Base-by-base conservation (phyloP, 108 stramenopile genomes). In the Hondaea fermentalgiana region DNA sequence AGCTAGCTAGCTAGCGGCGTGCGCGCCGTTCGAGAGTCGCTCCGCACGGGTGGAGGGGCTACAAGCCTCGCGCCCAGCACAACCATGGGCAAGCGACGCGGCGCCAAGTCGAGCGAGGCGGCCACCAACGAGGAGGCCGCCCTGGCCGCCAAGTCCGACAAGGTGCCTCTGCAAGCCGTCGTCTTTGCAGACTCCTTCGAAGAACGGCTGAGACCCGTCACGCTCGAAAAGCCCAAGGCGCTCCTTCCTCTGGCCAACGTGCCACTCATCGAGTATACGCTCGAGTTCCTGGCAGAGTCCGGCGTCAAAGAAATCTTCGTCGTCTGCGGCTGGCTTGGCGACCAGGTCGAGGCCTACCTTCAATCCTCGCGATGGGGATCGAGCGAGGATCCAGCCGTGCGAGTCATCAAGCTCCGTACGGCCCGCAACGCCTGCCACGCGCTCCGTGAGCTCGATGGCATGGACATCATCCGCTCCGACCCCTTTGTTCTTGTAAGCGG, bases 171-270 rank as follows among this genome's bases (percentile, higher is more conserved):
- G 8, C 98, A 98, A 93, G 98, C 98, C 5, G 96, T 98, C 19
- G 83, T 98, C 43, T 88, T 98, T 28, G 97, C 97, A 16, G 97
- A 97, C 88, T 91, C 94, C 69, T 96, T 97, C 72, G 89, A 94
- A 28, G 91, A 92, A 49, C 93, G 95, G 35, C 97, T 97, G 91
- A 94, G 96, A 72, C 97, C 97, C 49, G 91, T 94, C 87, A 93
- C 93, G 14, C 55, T 94, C 35, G 94, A 94, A 59, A 60, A 88
- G 47, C 91, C 90, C 88, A 95, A 96, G 87, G 93, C 96, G 19
- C 89, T 99, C 29, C 97, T 97, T 60, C 97, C 97, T 5, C 93
- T 99, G 72, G 97, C 97, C 89, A 98, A 98, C 91, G 95, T 98
- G 47, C 92, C 97, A 2, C 87, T 99, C 89, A 72, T 99, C 44